Evolutionary conservation across 1,284 basidiomycete genomes (phyloP), one percentile per base, ranked within the genome.

Genomic region (Anthracocystis walkeri): DNA sequence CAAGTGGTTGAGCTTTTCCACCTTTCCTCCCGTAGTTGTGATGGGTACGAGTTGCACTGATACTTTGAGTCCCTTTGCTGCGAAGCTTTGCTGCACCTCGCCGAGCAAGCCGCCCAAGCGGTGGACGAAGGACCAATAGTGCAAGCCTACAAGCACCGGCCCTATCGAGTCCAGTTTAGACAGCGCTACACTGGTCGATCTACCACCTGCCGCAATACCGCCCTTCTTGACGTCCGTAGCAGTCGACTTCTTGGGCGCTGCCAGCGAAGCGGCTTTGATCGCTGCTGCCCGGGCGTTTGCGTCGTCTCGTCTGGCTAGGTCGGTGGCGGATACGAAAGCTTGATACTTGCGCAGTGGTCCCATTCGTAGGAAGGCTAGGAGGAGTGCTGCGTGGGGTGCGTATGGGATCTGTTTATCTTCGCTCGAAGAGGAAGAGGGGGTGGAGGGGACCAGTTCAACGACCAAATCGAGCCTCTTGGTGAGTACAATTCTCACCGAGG

Each of bases 81-180:
- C 20, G 44, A 8, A 2, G 21, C n/a, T 8, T 4, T 31, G 41
- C 23, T 64, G 59, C 18, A 70, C 3, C 25, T 40, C 18, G 27
- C 21, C 5, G 14, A 78, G 29, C 21, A 58, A 2, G 2, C 8
- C 25, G 0, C 62, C 55, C 0, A 78, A 58, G 3, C 58, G 55
- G n/a, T 52, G 40, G 21, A 75, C 58, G 18, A 78, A 78, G 7
- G 75, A 78, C 61, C 59, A 60, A 57, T 74, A 78, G 33, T 78
- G 75, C 29, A 78, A 46, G 1, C 51, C 48, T 0, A 74, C 61
- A 0, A 78, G 16, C 7, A 75, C 23, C 0, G 75, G 67, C 0
- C 66, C 67, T 3, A 78, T 20, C 2, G 27, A 56, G 21, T 66
- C 71, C 35, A 63, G 45, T 14, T 54, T 60, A 1, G 8, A 10